Conservation (phyloP, 352 stramenopile species). For the Thraustochytrium striatum region DNA sequence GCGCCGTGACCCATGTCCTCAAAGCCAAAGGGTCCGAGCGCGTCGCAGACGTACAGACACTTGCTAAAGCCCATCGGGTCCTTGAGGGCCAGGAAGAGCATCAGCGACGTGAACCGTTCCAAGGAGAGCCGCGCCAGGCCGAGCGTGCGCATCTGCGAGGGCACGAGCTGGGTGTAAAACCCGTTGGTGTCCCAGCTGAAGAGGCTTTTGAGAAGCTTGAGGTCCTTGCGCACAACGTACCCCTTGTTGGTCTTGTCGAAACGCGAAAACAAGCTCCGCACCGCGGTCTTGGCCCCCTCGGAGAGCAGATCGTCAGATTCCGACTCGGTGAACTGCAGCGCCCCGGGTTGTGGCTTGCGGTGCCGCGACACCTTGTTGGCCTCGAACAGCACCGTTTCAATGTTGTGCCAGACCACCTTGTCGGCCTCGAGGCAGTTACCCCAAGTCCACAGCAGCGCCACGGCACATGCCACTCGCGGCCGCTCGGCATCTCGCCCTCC, state of each 20-base stretch:
- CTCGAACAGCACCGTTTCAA: no score
- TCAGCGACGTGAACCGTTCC: not conserved
- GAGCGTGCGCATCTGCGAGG: not conserved
- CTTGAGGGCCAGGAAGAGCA: not conserved
- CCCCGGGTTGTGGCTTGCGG: no score
- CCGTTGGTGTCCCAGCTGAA: constrained; percentile 40
- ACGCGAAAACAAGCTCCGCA: not conserved
- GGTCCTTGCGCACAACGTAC: not conserved
- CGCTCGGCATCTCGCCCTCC: not conserved
- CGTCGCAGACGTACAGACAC: constrained; percentile 15
- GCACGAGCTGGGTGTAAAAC: constrained; percentile 20
- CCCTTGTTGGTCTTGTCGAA: not conserved
- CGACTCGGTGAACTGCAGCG: no score
- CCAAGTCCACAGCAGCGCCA: constrained; percentile 31
- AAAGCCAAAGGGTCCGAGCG: constrained; percentile 1
- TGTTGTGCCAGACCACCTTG: no score
- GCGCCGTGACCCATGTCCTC: not conserved
- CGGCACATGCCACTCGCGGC: constrained; percentile 18
- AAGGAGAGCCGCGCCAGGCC: not conserved
- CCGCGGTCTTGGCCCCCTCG: not conserved
- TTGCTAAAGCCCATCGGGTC: constrained; percentile 36
- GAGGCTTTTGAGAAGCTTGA: not conserved
- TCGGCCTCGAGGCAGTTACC: not conserved
- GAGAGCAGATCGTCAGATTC: not conserved
- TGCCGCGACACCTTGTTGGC: no score